Base-by-base conservation (phyloP, 2,329 filamentous ascomycete species). In the Penicillium digitatum region DNA sequence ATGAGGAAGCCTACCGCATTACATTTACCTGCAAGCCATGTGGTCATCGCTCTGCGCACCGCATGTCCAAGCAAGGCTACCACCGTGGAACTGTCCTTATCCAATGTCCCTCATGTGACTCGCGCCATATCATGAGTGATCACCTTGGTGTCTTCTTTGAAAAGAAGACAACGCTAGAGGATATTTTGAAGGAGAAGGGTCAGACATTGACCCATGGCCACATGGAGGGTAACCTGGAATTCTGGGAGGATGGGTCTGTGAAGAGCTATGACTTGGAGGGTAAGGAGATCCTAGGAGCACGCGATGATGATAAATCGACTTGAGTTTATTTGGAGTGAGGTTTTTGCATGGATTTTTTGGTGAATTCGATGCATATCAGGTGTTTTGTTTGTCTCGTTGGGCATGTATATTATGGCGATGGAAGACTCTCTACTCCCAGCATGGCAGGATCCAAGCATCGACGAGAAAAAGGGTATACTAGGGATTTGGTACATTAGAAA, bases 21-120 rank as follows among this genome's bases (percentile, higher is more conserved):
- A 89, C 86, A 47, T 96, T 99, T 72, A 99, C 94, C 63, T 99
- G 94, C 81, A 86, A 88, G 56, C 90, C 89, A 31, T 99, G 94
- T 76, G 79, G 81, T 43, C 78, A 82, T 34, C 87, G 92, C 55
- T 95, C 90, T n/a, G 82, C 85, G 12, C 95, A 99, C 76, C 82
- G 82, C 48, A 80, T 99, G 65, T 90, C 90, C 29, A 96, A 97
- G 74, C 94, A 97, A 70, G 94, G 90, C 31, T 99, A 99, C 71
- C 92, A 97, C 74, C 81, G 87, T 60, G 94, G 94, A 34, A 93
- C 90, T 1, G 87, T 94, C 5, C 79, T 99, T 54, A 92, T 97
- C 61, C 87, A 87, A 32, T 99, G 94, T 70, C 93, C 94, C 0
- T 78, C 79, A 3, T 99, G 94, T 75, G 86, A 87, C 67, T 92